These are phyloP conservation scores for Lentinula sp. DNA, from an alignment of 768 basidiomycete genomes.

Conservation along the genomic window DNA sequence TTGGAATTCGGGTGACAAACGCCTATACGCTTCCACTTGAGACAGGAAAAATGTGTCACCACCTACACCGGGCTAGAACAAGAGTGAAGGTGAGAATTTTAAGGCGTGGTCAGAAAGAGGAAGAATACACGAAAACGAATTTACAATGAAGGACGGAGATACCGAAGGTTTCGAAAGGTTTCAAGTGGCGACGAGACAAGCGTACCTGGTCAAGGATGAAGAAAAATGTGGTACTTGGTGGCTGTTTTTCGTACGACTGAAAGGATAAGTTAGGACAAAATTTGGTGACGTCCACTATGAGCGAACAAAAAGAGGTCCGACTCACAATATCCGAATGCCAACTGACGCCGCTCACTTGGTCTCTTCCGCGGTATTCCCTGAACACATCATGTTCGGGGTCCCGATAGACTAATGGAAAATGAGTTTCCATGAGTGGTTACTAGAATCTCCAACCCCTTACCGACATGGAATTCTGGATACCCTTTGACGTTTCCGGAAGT, in stretches of 20 bases:
- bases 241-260: slow-evolving; percentile 49
- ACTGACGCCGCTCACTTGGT: slow-evolving; percentile 33
- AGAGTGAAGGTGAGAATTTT: not conserved
- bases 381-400: slow-evolving; percentile 37
- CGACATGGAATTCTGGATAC: slow-evolving; percentile 55
- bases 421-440: not conserved
- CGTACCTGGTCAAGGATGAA: slow-evolving; percentile 39
- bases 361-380: slow-evolving; percentile 34
- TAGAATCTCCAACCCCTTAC: slow-evolving; percentile 19
- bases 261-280: not conserved
- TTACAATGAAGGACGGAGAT: not conserved
- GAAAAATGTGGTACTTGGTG: slow-evolving; percentile 52
- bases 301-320: not conserved
- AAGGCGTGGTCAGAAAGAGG: not conserved
- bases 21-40: slow-evolving; percentile 54
- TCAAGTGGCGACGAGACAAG: not conserved
- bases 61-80: slow-evolving; percentile 27
- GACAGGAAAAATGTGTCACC: slow-evolving; percentile 55
- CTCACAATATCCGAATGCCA: slow-evolving; percentile 55
- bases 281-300: not conserved
- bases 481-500: slow-evolving; percentile 48
- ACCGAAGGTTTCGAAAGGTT: not conserved
- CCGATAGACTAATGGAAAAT: slow-evolving; percentile 36
- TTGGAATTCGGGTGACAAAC: slow-evolving; percentile 51
- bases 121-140: not conserved